Evolutionary conservation across 441 rosid species (phyloP), one percentile per base, ranked within the genome.

Genomic region (Populus hybrid): DNA sequence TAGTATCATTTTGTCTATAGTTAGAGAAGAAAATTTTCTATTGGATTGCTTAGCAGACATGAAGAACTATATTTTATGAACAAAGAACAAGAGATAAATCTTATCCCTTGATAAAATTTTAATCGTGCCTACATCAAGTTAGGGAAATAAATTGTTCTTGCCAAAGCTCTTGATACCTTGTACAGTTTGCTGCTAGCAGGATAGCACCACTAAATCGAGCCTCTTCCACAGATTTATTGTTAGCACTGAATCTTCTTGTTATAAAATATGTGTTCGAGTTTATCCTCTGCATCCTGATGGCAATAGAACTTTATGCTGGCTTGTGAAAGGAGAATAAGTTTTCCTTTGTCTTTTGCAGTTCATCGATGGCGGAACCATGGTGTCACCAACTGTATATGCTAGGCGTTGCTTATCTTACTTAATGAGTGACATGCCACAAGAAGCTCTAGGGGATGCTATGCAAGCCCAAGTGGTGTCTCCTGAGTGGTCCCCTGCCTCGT

Each of bases 381-480:
- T 92, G 73, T 91, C 99, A 9, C 99, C 99, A 16, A 95, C 97
- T 0, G 94, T 93, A 40, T 90, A 88, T 86, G 97, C 95, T 1
- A 89, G 99, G 79, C 94, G 99, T 67, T 88, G 98, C 87, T 85
- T 94, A 77, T 92, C 93, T 54, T 91, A 91, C 86, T 81, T 95
- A 85, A 88, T 91, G 90, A 91, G 80, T 73, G 89, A 88, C 79
- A 90, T 88, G 93, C 84, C 90, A 30, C 97, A 95, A 80, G 95
- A 92, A 82, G 99, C 98, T 9, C 98, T 94, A 28, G 95, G 93
- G 54, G 99, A 95, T 73, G 97, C 97, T 10, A 90, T 89, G 97
- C 98, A 92, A 82, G 97, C 98, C 24, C 98, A 91, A 81, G 98
- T 90, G 69, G 78, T 94, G 59, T 89, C 97, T 50, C 98, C 99